phyloP scores from a whole-genome alignment of 2,329 filamentous ascomycete genomes.

The Fusarium decemcellulare region DNA sequence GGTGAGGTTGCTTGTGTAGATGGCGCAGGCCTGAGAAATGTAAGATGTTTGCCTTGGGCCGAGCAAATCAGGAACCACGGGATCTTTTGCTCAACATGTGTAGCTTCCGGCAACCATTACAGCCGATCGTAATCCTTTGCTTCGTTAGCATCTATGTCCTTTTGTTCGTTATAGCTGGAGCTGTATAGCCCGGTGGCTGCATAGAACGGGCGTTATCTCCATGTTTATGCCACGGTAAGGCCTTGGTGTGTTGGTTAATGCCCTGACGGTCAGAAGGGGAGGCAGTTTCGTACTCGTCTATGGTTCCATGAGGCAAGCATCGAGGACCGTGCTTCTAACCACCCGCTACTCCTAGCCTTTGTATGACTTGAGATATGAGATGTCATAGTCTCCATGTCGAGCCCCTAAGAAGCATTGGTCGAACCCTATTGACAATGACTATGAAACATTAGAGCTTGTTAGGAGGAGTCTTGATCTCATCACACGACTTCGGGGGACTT shows the following conservation, averaged over 20 bases:
- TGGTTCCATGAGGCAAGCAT: no score
- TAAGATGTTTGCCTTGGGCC: not conserved
- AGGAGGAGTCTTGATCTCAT: not conserved
- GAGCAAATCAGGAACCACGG: not conserved
- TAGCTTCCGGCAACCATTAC: not conserved
- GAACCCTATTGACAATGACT: slow-evolving; percentile 10
- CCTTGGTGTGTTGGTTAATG: not conserved
- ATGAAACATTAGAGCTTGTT: slow-evolving; percentile 6
- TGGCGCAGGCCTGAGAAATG: not conserved
- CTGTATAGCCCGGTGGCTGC: not conserved
- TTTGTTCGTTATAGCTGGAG: not conserved
- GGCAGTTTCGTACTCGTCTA: not conserved
- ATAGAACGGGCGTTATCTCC: not conserved
- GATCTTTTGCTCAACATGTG: not conserved
- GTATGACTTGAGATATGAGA: not conserved
- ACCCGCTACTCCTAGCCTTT: no score
- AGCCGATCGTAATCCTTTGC: not conserved
- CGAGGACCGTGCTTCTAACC: no score
- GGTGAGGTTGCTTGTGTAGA: slow-evolving; percentile 2
- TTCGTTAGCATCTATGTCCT: not conserved
- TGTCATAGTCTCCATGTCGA: not conserved
- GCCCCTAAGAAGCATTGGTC: not conserved
- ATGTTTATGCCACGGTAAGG: not conserved
- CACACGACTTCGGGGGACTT: not conserved
- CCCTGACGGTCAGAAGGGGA: not conserved